Percentiles rank a stretch among this genome's conserved stretches.
These are phyloP conservation scores for Diaporthe sp. DNA, from an alignment of 2,329 filamentous ascomycete genomes.

Conservation along the genomic window DNA sequence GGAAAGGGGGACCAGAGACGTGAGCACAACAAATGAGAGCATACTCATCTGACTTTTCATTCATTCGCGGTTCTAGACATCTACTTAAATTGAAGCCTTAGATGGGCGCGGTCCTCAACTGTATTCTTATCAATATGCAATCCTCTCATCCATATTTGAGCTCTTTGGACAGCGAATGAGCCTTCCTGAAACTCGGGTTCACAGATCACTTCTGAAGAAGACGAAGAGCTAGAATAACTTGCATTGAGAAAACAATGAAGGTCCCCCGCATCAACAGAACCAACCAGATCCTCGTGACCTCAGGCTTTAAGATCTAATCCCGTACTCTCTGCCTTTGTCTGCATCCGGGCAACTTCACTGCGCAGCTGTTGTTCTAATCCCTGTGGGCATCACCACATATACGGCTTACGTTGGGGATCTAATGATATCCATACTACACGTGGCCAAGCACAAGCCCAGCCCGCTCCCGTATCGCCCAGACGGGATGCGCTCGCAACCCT, in stretches of 20 bases:
- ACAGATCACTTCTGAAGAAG: too few relatives aligned
- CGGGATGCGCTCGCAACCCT: not conserved
- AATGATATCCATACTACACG: not conserved
- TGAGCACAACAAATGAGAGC: too few relatives aligned
- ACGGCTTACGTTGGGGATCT: not conserved
- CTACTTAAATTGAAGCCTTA: not conserved
- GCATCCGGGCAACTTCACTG: not conserved
- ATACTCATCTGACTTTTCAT: too few relatives aligned
- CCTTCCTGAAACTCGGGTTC: too few relatives aligned
- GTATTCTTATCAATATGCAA: not conserved
- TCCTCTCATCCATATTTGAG: too few relatives aligned
- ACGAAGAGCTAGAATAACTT: too few relatives aligned
- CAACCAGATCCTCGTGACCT: too few relatives aligned
- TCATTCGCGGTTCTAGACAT: too few relatives aligned
- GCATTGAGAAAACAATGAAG: too few relatives aligned
- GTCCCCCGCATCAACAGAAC: too few relatives aligned
- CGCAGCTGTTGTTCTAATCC: rapidly evolving
- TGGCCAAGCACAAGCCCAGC: slow-evolving; percentile 1
- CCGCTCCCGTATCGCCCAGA: not conserved
- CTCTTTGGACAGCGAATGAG: too few relatives aligned
- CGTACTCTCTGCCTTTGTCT: not conserved
- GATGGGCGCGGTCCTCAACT: not conserved
- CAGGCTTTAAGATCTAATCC: not conserved
- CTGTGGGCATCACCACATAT: not conserved
- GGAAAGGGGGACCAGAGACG: not conserved